Percentiles rank a stretch among this genome's conserved stretches.
These are phyloP conservation scores for Excoecaria cochinchinensis DNA, from an alignment of 345 rosid species.

Conservation along the genomic window DNA sequence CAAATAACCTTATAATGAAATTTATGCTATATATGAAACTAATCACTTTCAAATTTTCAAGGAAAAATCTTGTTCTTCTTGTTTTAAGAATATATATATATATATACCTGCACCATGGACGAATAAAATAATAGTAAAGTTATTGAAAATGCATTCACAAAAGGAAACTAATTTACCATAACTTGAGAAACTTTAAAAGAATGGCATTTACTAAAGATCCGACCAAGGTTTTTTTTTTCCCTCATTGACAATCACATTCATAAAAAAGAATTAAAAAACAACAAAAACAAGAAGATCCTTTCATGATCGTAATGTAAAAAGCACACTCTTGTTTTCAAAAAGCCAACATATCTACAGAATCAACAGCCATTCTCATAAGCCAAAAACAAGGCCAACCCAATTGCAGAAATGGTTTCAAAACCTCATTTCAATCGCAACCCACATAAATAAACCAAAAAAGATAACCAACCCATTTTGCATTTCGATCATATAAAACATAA, in stretches of 20 bases:
- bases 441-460: neutral
- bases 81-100: too few species aligned
- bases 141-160: too few species aligned
- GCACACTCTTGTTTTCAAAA: neutral
- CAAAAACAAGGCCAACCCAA: conserved; percentile 5
- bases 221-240: too few species aligned
- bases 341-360: neutral
- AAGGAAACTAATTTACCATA: too few species aligned
- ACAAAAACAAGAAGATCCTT: neutral
- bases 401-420: conserved; percentile 3
- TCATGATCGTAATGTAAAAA: neutral
- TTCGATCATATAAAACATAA: neutral
- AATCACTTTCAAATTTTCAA: neutral
- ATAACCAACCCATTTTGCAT: conserved; percentile 7
- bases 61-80: too few species aligned
- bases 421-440: neutral
- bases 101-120: too few species aligned
- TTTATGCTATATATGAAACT: neutral
- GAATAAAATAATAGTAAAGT: too few species aligned
- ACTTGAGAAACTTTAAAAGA: neutral
- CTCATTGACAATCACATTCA: neutral
- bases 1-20: neutral
- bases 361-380: neutral
- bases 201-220: neutral
- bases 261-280: neutral